These are phyloP conservation scores for Monascus ruber DNA, from an alignment of 2,329 filamentous ascomycete genomes.

Conservation along the genomic window DNA sequence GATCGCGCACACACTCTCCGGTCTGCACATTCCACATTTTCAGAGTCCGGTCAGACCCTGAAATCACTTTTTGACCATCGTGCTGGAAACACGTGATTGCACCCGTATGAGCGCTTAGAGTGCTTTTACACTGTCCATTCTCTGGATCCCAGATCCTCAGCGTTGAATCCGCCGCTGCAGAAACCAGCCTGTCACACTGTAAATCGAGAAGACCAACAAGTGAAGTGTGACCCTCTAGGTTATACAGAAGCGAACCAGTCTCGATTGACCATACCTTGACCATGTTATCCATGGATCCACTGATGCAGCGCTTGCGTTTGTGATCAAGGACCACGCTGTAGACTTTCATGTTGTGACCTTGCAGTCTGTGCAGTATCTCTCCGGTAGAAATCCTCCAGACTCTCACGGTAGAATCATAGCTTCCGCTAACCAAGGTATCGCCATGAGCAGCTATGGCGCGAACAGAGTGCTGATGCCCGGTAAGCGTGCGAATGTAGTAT, in stretches of 20 bases:
- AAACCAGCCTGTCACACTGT: slow-evolving; percentile 79
- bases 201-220: slow-evolving; percentile 87
- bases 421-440: slow-evolving; percentile 92
- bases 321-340: slow-evolving; percentile 95
- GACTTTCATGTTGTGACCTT: slow-evolving; percentile 84
- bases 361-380: slow-evolving; percentile 70
- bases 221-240: slow-evolving; percentile 82
- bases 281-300: slow-evolving; percentile 93
- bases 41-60: slow-evolving; percentile 83
- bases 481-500: slow-evolving; percentile 81
- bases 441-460: slow-evolving; percentile 90
- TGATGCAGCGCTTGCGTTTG: slow-evolving; percentile 87
- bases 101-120: slow-evolving; percentile 83
- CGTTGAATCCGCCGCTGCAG: slow-evolving; percentile 88
- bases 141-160: slow-evolving; percentile 96
- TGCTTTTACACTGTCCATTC: slow-evolving; percentile 78
- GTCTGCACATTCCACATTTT: slow-evolving; percentile 98
- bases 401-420: slow-evolving; percentile 87
- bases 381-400: slow-evolving; percentile 98
- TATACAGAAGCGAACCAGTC: slow-evolving; percentile 73
- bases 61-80: slow-evolving; percentile 91
- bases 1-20: slow-evolving; percentile 82
- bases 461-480: slow-evolving; percentile 84
- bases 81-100: slow-evolving; percentile 99
- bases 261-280: slow-evolving; percentile 97